Evolutionary conservation across 2,329 filamentous ascomycete species (phyloP), one percentile per base, ranked within the genome.

Genomic region (Lizonia empirigonia): DNA sequence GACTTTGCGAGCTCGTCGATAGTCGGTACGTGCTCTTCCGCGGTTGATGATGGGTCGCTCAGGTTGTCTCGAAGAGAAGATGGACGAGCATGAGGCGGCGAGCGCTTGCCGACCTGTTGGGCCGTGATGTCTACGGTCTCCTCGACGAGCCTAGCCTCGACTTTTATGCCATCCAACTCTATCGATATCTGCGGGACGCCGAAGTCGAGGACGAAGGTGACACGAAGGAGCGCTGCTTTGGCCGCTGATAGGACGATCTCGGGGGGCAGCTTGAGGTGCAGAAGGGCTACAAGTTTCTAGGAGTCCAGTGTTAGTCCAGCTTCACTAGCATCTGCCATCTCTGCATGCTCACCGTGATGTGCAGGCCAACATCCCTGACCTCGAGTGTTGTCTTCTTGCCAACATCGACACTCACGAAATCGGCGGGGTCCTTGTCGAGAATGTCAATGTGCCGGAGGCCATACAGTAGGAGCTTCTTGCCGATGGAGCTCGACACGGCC

Each of bases 401-500:
- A 74, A 90, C 84, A 36, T 86, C 86, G 61, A 97, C 84, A 63
- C 95, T 91, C 57, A 97, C 91, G 55, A 94, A 82, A 67, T 97
- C 89, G 60, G 97, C 78, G 10, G 89, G 87, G 68, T 95, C 88
- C 50, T 90, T 89, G 67, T 97, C 94, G 53, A 99, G 84, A 47
- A 97, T 81, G 63, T 96, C 91, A 52, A 96, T 81, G 50, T 87
- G 86, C 19, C 88, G 88, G 33, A 99, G 79, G 40, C 87, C 90
- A 78, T 94, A 96, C 62, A 90, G 87, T 59, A 97, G 82, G 65
- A 97, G 82, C 73, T 88, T 86, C 82, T 94, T 96, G 77, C 92
- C 90, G 80, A 96, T 78, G 62, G 80, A 90, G 62, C 85, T 89
- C 58, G 91, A 86, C 67, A 94, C 83, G 70, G 90, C 62, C 19